These are phyloP conservation scores for Lolium rigidum DNA, from an alignment of 176 grass and related monocot genomes.

Conservation along the genomic window DNA sequence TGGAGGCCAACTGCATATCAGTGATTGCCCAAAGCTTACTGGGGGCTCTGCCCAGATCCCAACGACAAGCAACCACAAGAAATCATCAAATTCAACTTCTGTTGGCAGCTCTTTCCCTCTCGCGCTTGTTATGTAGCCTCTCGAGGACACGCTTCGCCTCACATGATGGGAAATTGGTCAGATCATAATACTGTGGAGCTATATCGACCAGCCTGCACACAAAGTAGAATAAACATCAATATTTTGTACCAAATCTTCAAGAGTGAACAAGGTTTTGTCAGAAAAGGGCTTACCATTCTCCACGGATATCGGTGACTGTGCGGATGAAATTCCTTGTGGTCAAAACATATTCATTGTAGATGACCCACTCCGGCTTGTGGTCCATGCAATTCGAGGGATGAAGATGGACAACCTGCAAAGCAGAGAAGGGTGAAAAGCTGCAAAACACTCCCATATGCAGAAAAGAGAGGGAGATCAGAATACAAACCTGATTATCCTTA, in stretches of 20 bases:
- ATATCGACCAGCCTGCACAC: slow-evolving; percentile 77
- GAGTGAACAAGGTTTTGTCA: not conserved
- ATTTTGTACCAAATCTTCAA: slow-evolving; percentile 6
- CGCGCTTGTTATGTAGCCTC: slow-evolving; percentile 86
- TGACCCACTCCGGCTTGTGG: slow-evolving; percentile 98
- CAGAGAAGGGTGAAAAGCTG: not conserved
- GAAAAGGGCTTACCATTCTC: slow-evolving; percentile 73
- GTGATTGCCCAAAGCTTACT: not conserved
- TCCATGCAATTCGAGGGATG: slow-evolving; percentile 94
- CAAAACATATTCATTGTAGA: slow-evolving; percentile 95
- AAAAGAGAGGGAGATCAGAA: not conserved
- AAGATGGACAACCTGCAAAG: slow-evolving; percentile 83
- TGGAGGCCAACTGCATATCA: not conserved
- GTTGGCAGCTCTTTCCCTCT: slow-evolving; percentile 67
- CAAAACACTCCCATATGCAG: not conserved
- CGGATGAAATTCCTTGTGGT: slow-evolving; percentile 95
- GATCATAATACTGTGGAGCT: slow-evolving; percentile 83
- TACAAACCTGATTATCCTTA: slow-evolving; percentile 94
- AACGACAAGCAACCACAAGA: no score
- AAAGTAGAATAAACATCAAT: not conserved
- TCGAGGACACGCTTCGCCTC: slow-evolving; percentile 88
- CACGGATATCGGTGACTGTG: slow-evolving; percentile 86
- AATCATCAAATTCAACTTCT: slow-evolving; percentile 49
- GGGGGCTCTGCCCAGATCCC: no score
- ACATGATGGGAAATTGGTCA: slow-evolving; percentile 83